Evolutionary conservation across 2,329 filamentous ascomycete genomes (phyloP).

Genomic region (Trichoderma semiorbis): DNA sequence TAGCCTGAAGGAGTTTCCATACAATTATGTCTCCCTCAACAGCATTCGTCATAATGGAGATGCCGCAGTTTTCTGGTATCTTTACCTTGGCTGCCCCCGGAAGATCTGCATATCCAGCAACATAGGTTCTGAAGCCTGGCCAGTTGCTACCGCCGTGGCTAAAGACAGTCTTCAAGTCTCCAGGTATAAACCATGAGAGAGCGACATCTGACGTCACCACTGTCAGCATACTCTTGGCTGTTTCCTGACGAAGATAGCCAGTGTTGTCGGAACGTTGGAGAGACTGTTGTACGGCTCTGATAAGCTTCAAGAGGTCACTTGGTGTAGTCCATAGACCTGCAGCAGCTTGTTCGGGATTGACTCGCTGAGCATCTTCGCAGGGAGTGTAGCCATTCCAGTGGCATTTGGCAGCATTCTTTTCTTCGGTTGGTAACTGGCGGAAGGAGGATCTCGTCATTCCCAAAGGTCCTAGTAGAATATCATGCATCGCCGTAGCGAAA

Average conservation of each 20-base stretch:
- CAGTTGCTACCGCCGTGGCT: slow-evolving; percentile 22
- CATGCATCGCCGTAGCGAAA: slow-evolving; percentile 17
- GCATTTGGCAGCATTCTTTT: slow-evolving; percentile 16
- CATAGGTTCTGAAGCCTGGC: slow-evolving; percentile 21
- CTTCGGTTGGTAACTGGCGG: slow-evolving; percentile 6
- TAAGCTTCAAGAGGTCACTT: slow-evolving; percentile 22
- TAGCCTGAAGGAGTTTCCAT: slow-evolving; percentile 11
- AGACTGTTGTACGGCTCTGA: slow-evolving; percentile 22
- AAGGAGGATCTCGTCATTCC: slow-evolving; percentile 20
- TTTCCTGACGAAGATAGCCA: slow-evolving; percentile 17
- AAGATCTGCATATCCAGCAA: slow-evolving; percentile 19
- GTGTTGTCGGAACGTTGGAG: slow-evolving; percentile 13
- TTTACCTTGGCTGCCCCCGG: background rate
- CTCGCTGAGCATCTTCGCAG: slow-evolving; percentile 6
- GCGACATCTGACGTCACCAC: slow-evolving; percentile 17
- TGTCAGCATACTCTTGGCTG: slow-evolving; percentile 23
- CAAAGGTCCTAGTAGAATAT: slow-evolving; percentile 19
- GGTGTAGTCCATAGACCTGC: slow-evolving; percentile 25
- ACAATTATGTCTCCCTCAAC: background rate
- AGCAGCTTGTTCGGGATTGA: slow-evolving; percentile 20
- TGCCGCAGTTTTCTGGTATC: slow-evolving; percentile 20
- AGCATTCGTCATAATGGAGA: slow-evolving; percentile 25
- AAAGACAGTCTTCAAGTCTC: slow-evolving; percentile 15
- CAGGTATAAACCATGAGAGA: slow-evolving; percentile 22
- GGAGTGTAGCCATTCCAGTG: slow-evolving; percentile 15